These are phyloP conservation scores for Aureoboletus auriporus DNA, from an alignment of 768 basidiomycete genomes.

Conservation along the genomic window DNA sequence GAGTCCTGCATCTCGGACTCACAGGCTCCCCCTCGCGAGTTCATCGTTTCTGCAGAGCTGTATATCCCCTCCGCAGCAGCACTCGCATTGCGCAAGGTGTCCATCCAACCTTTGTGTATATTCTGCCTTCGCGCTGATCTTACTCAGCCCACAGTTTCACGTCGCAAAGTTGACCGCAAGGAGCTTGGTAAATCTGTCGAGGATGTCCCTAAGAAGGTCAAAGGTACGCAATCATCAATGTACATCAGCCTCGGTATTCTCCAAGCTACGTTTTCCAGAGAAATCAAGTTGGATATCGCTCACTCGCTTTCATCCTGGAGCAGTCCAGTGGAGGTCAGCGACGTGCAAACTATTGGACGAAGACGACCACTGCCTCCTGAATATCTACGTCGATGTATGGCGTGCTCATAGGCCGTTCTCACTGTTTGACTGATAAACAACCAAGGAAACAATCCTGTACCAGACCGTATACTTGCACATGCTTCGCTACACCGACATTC, in stretches of 20 bases:
- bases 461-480: slow-evolving; percentile 72
- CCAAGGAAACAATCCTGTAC: slow-evolving; percentile 67
- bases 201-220: slow-evolving; percentile 49
- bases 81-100: slow-evolving; percentile 54
- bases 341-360: slow-evolving; percentile 70
- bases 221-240: slow-evolving; percentile 40
- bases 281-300: slow-evolving; percentile 71
- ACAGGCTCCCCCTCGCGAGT: slow-evolving; percentile 38
- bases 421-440: slow-evolving; percentile 9
- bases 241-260: not conserved
- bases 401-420: not conserved
- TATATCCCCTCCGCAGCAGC: slow-evolving; percentile 54
- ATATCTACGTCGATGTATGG: slow-evolving; percentile 72
- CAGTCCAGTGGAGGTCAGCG: slow-evolving; percentile 69
- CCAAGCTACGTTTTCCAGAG: slow-evolving; percentile 38
- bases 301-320: slow-evolving; percentile 43
- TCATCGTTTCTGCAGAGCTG: slow-evolving; percentile 58
- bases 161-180: slow-evolving; percentile 57
- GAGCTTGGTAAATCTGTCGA: slow-evolving; percentile 37
- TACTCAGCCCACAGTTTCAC: slow-evolving; percentile 40
- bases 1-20: slow-evolving; percentile 5
- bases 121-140: slow-evolving; percentile 5
- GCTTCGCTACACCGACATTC: slow-evolving; percentile 76
- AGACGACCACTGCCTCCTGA: slow-evolving; percentile 61
- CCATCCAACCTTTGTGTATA: slow-evolving; percentile 7